A percentile compares a stretch with the other conserved stretches of the same genome.
phyloP scores from a whole-genome alignment of 208 protist species.

The Acanthamoeba rhysodes region DNA sequence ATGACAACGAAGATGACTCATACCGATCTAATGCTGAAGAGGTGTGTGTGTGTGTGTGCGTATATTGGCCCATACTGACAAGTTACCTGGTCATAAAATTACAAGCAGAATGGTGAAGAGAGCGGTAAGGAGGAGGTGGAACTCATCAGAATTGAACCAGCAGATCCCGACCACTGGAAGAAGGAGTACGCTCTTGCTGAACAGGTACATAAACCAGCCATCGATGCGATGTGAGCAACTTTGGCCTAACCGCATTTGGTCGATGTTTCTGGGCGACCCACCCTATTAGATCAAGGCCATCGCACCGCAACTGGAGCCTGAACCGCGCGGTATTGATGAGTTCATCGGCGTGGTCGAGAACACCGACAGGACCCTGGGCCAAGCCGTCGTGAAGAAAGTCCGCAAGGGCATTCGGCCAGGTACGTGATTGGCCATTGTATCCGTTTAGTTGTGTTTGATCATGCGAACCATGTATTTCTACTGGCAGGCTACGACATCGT shows the following conservation, averaged over 20 bases:
- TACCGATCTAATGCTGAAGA: background rate
- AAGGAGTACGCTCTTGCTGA: conserved; percentile 33
- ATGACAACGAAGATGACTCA: background rate
- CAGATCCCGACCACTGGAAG: conserved; percentile 54
- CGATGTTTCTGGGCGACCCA: too few species aligned
- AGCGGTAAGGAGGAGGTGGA: conserved; percentile 58
- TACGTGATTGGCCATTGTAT: background rate
- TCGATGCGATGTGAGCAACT: background rate
- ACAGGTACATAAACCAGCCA: background rate
- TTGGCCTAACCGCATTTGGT: background rate
- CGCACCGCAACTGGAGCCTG: background rate
- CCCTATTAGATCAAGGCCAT: conserved; percentile 54
- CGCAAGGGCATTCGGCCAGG: conserved; percentile 59
- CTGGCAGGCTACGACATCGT: conserved; percentile 51
- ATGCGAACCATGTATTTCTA: background rate
- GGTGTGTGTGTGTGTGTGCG: background rate
- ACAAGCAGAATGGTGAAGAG: background rate
- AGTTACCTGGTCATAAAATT: background rate
- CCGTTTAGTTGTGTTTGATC: background rate
- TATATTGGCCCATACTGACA: background rate
- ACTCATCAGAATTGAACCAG: conserved; percentile 48
- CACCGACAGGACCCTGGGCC: background rate
- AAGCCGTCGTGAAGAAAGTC: conserved; percentile 16
- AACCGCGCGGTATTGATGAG: conserved; percentile 46
- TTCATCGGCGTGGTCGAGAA: conserved; percentile 26